A percentile compares a stretch with the other conserved stretches of the same genome.
These are phyloP conservation scores for Datura wrightii DNA, from an alignment of 257 asterid genomes.

Conservation along the genomic window DNA sequence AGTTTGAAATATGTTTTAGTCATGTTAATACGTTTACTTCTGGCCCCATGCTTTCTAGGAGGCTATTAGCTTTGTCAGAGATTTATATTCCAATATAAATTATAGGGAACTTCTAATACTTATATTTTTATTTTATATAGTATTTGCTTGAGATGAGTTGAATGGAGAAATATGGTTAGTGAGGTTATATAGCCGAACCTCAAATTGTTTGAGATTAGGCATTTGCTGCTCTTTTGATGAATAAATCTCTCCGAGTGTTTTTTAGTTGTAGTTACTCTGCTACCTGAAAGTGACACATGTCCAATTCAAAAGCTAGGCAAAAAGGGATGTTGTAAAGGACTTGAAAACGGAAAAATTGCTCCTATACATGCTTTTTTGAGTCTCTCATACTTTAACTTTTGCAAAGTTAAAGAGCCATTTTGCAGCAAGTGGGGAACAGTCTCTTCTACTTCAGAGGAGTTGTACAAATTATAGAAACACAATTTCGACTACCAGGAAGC, in stretches of 20 bases:
- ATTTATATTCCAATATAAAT: neutral
- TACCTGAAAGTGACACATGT: slow-evolving; percentile 2
- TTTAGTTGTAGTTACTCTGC: neutral
- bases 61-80: neutral
- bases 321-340: neutral
- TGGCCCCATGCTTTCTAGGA: neutral
- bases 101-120: neutral
- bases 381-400: neutral
- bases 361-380: neutral
- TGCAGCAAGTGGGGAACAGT: neutral
- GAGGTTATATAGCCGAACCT: neutral
- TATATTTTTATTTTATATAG: neutral
- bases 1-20: neutral
- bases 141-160: neutral
- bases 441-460: neutral
- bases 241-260: neutral
- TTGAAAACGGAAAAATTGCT: neutral
- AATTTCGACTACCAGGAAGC: neutral
- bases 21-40: neutral
- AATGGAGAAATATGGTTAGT: neutral
- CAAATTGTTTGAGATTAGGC: neutral
- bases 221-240: neutral
- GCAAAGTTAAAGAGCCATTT: neutral
- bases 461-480: neutral
- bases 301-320: neutral